A percentile compares a stretch with the other conserved stretches of the same genome.
Evolutionary conservation across 208 protist species (phyloP).

Genomic region (Crithidia acanthocephali): DNA sequence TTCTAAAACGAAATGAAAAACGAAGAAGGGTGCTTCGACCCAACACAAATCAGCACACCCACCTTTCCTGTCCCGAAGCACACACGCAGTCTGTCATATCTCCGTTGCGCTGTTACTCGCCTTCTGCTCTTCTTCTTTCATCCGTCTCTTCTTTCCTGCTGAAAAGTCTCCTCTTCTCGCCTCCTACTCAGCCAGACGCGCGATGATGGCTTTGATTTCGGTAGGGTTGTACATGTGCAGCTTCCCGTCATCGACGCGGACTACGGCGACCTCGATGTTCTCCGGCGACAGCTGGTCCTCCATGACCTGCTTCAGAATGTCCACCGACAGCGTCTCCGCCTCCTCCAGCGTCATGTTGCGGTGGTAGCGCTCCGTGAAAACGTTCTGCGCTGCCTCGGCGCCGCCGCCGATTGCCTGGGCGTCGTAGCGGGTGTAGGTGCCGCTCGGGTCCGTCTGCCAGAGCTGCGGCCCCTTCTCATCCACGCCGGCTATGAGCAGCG

Average conservation of each 20-base stretch:
- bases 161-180: too few species aligned
- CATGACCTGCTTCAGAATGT: constrained; percentile 99
- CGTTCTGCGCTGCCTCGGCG: constrained; percentile 98
- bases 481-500: constrained; percentile 98
- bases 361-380: constrained; percentile 98
- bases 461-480: constrained; percentile 97
- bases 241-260: constrained; percentile 78
- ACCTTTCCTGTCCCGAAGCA: too few species aligned
- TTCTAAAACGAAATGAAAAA: constrained; percentile 7
- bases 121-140: not conserved
- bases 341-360: constrained; percentile 97
- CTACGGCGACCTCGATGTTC: constrained; percentile 97
- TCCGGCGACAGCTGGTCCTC: constrained; percentile 97
- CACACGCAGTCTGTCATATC: too few species aligned
- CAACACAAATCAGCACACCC: too few species aligned
- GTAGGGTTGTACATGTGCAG: constrained; percentile 92
- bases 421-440: constrained; percentile 97
- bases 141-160: not conserved
- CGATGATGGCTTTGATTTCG: constrained; percentile 92
- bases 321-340: constrained; percentile 95
- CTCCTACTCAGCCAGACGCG: constrained; percentile 48
- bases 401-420: constrained; percentile 99
- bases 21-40: not conserved
- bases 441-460: constrained; percentile 98
- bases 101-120: too few species aligned